Base-by-base conservation (phyloP, 192 early-diverging fungal species). In the Gigaspora rosea region DNA sequence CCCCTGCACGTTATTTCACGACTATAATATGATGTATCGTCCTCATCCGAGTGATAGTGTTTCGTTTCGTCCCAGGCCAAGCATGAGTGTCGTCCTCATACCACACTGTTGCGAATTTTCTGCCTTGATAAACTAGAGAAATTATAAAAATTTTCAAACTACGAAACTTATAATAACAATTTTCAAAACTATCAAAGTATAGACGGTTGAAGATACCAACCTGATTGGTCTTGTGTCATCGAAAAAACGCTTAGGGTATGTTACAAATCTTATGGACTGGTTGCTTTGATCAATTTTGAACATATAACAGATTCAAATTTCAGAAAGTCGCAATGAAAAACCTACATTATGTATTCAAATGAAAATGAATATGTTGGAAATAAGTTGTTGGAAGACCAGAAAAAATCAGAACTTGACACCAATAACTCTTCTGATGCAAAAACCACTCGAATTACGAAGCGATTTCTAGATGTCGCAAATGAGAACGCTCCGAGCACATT, bases 341-440 rank as follows among this genome's bases (percentile, higher is more conserved):
- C 46, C n/a, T 67, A 67, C 35, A 67, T 32, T 67, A 47, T 67
- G 35, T 67, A 67, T 67, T 67, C 65, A 67, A 67, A 67, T n/a
- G 65, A 67, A 33, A 67, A 67, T n/a, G 65, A 67, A n/a, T 2
- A 67, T 48, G 1, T 67, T 36, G 35, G 65, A 67, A 67, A 67
- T 67, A 2, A 20, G 46, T 67, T 67, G 65, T 46, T 67, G 41
- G 46, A 61, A 61, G 27, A 61, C 59, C 59, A 61, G 18, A 61
- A 61, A 61, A 27, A 32, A 61, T 16, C 8, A 61, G 59, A 27
- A 27, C 27, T 27, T 27, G 27, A 27, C 27, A 27, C 27, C 2
- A 61, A 61, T 61, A 27, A 61, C 16, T 61, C 2, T 61, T 0
- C 16, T 61, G 59, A 61, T 61, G 27, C 18, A 61, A 18, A 18